Conservation (phyloP, 2,329 filamentous ascomycete species). For the Ophiocordyceps camponoti-rufipedis region DNA sequence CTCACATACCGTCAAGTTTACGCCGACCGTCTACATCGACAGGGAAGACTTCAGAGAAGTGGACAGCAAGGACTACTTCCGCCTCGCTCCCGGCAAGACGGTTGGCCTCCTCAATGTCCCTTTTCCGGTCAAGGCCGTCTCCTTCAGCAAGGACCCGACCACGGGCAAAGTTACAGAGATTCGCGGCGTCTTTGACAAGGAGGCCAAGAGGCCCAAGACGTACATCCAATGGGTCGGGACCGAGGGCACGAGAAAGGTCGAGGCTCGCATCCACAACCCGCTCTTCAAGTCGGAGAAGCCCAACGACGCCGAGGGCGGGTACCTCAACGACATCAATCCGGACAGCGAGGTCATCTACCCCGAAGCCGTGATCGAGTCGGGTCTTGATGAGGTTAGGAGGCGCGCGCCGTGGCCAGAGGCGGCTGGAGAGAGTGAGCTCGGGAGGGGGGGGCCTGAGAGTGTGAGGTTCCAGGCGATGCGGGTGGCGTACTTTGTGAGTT, state of each 20-base stretch:
- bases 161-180: slow-evolving; percentile 50
- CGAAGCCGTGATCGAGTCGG: slow-evolving; percentile 64
- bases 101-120: slow-evolving; percentile 59
- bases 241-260: slow-evolving; percentile 47
- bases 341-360: slow-evolving; percentile 66
- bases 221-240: slow-evolving; percentile 78
- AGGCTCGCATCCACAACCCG: slow-evolving; percentile 62
- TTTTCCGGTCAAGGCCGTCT: slow-evolving; percentile 51
- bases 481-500: slow-evolving; percentile 60
- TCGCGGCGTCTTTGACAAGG: slow-evolving; percentile 45
- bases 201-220: slow-evolving; percentile 56
- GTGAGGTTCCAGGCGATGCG: slow-evolving; percentile 86
- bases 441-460: slow-evolving; percentile 46
- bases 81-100: slow-evolving; percentile 57
- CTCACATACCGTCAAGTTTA: slow-evolving; percentile 42
- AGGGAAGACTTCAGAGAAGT: slow-evolving; percentile 61
- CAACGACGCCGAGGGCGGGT: slow-evolving; percentile 58
- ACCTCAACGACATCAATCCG: slow-evolving; percentile 68
- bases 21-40: slow-evolving; percentile 72
- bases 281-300: slow-evolving; percentile 82
- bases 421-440: slow-evolving; percentile 47
- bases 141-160: slow-evolving; percentile 47
- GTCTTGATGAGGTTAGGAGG: slow-evolving; percentile 57
- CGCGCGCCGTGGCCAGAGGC: slow-evolving; percentile 70
- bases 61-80: slow-evolving; percentile 62